These are phyloP conservation scores for Cystobasidium sp. DNA, from an alignment of 1,284 basidiomycete genomes.

Conservation along the genomic window DNA sequence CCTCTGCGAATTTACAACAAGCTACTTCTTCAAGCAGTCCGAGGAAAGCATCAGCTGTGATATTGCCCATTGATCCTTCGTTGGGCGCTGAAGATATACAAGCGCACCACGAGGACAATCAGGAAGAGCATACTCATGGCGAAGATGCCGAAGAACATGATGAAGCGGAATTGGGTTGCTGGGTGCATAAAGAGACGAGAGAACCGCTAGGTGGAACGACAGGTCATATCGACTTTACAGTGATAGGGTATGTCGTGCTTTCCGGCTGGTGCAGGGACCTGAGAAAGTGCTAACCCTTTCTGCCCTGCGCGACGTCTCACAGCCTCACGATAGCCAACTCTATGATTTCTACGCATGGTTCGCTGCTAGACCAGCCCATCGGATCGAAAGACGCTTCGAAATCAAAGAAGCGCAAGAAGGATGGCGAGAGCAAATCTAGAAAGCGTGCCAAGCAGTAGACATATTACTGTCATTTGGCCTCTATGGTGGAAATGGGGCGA, in stretches of 20 bases:
- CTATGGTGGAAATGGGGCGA: no score
- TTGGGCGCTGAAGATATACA: conserved; percentile 39
- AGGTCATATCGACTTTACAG: conserved; percentile 79
- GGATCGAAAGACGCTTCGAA: conserved; percentile 59
- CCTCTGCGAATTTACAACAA: conserved; percentile 9
- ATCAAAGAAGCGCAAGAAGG: conserved; percentile 14
- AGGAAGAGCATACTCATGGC: conserved; percentile 48
- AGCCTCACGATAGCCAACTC: conserved; percentile 91
- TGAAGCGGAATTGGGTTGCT: conserved; percentile 65
- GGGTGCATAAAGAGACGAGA: conserved; percentile 76
- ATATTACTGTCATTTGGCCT: neutral
- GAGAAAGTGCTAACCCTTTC: neutral
- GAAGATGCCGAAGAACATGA: conserved; percentile 56
- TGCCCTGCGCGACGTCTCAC: conserved; percentile 21
- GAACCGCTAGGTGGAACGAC: conserved; percentile 72
- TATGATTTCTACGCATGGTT: conserved; percentile 91
- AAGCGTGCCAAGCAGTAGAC: conserved; percentile 4
- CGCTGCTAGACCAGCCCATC: conserved; percentile 83
- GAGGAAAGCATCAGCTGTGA: conserved; percentile 11
- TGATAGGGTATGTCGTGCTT: conserved; percentile 73
- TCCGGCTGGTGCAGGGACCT: neutral
- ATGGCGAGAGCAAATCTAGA: neutral
- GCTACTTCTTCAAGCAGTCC: neutral
- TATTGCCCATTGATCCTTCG: conserved; percentile 47
- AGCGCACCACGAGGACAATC: conserved; percentile 39